phyloP scores from a whole-genome alignment of 495 filamentous ascomycete genomes.

The Daldinia childiae region DNA sequence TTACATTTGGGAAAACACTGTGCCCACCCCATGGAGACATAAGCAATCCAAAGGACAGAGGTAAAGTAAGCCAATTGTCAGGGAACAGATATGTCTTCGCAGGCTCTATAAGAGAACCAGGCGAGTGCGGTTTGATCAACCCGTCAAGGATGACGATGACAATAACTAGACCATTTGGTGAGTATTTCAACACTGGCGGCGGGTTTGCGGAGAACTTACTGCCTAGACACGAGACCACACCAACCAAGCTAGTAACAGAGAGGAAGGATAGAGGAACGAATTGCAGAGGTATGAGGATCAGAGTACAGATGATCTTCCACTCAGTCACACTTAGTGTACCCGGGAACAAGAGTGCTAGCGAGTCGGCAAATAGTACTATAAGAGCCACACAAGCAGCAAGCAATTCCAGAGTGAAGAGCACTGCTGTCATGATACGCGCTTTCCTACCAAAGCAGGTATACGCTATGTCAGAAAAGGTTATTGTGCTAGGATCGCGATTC shows the following conservation, averaged over 20 bases:
- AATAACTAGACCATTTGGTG: constrained; percentile 66
- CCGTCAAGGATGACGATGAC: constrained; percentile 85
- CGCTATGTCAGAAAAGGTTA: constrained; percentile 94
- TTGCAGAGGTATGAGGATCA: constrained; percentile 82
- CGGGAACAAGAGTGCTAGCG: constrained; percentile 80
- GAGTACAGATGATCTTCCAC: constrained; percentile 89
- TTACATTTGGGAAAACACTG: constrained; percentile 86
- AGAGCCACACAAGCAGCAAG: constrained; percentile 90
- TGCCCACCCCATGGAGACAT: constrained; percentile 99
- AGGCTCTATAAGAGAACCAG: constrained; percentile 87
- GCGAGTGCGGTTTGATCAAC: constrained; percentile 77
- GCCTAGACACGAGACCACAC: constrained; percentile 85
- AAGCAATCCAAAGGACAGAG: constrained; percentile 91
- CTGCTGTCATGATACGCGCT: constrained; percentile 79
- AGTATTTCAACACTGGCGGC: constrained; percentile 23
- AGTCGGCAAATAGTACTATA: constrained; percentile 93
- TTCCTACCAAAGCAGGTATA: constrained; percentile 89
- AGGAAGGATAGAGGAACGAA: constrained; percentile 86
- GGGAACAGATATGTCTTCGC: constrained; percentile 82
- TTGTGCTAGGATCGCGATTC: constrained; percentile 74
- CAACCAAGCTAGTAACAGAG: constrained; percentile 89
- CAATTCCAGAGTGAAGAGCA: constrained; percentile 90
- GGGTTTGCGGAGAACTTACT: constrained; percentile 65
- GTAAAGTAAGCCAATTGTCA: constrained; percentile 84
- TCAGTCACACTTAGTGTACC: constrained; percentile 68